Percentiles rank a stretch among this genome's conserved stretches.
phyloP scores from a whole-genome alignment of 2,329 filamentous ascomycete genomes.

The Apiospora sp. region DNA sequence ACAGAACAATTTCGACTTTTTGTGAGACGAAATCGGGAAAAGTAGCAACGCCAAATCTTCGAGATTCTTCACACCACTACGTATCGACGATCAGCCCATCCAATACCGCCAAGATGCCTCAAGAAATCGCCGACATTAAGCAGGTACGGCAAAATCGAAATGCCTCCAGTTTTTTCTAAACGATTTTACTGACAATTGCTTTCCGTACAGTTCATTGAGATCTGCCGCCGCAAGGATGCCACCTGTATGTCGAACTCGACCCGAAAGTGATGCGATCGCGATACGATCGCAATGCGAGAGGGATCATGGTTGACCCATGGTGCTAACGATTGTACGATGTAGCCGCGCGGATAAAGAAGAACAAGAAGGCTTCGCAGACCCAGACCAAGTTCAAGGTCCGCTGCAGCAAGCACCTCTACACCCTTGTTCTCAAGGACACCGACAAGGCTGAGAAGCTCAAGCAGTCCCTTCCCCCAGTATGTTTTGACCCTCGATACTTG shows the following conservation, averaged over 20 bases:
- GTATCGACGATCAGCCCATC: constrained; percentile 24
- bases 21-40: constrained; percentile 23
- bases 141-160: constrained; percentile 57
- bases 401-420: constrained; percentile 96
- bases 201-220: constrained; percentile 90
- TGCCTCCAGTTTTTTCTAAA: background rate
- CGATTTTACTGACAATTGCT: constrained; percentile 41
- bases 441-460: constrained; percentile 99
- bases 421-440: constrained; percentile 95
- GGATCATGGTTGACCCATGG: constrained; percentile 31
- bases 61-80: constrained; percentile 17
- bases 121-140: constrained; percentile 98
- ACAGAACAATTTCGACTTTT: constrained; percentile 20
- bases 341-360: constrained; percentile 97
- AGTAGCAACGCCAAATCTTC: constrained; percentile 20
- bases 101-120: constrained; percentile 85
- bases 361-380: constrained; percentile 85
- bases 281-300: background rate
- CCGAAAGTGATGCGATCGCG: constrained; percentile 24
- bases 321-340: constrained; percentile 33
- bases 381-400: constrained; percentile 99
- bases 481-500: constrained; percentile 44
- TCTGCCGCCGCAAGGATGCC: constrained; percentile 99
- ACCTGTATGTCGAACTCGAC: constrained; percentile 77
- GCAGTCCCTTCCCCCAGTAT: constrained; percentile 98